These are phyloP conservation scores for Lactarius evosmus DNA, from an alignment of 768 basidiomycete genomes.

Conservation along the genomic window DNA sequence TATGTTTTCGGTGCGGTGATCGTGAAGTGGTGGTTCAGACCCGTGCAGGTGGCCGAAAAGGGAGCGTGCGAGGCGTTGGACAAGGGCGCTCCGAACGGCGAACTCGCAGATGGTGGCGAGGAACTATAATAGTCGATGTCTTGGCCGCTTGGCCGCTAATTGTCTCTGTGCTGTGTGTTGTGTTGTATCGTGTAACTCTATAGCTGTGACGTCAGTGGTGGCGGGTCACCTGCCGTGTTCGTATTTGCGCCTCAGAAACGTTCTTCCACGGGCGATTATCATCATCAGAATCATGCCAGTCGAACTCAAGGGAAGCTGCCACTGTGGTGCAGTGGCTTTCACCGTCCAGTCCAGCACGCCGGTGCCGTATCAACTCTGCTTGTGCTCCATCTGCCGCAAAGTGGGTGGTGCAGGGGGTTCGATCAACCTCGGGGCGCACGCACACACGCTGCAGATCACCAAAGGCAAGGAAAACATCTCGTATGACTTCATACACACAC, in stretches of 20 bases:
- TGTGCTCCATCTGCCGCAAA: slow-evolving; percentile 70
- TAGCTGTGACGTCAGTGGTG: not conserved
- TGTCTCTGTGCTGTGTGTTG: not conserved
- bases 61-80: slow-evolving; percentile 8
- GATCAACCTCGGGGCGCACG: slow-evolving; percentile 60
- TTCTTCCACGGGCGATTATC: not conserved
- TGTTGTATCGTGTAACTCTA: not conserved
- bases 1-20: slow-evolving; percentile 11
- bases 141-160: not conserved
- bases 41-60: not conserved
- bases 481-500: slow-evolving; percentile 33
- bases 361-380: slow-evolving; percentile 63
- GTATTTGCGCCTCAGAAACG: not conserved
- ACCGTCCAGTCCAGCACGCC: slow-evolving; percentile 48
- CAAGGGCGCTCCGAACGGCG: slow-evolving; percentile 1
- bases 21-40: slow-evolving; percentile 7
- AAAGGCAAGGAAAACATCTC: slow-evolving; percentile 53
- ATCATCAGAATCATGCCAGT: slow-evolving; percentile 45
- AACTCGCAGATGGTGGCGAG: not conserved
- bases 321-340: slow-evolving; percentile 38
- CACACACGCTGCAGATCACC: slow-evolving; percentile 46
- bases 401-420: slow-evolving; percentile 64
- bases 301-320: slow-evolving; percentile 43
- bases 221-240: not conserved
- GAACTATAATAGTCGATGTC: slow-evolving; percentile 2